Evolutionary conservation across 306 rosid genomes (phyloP).

Genomic region (Acacia crassicarpa): DNA sequence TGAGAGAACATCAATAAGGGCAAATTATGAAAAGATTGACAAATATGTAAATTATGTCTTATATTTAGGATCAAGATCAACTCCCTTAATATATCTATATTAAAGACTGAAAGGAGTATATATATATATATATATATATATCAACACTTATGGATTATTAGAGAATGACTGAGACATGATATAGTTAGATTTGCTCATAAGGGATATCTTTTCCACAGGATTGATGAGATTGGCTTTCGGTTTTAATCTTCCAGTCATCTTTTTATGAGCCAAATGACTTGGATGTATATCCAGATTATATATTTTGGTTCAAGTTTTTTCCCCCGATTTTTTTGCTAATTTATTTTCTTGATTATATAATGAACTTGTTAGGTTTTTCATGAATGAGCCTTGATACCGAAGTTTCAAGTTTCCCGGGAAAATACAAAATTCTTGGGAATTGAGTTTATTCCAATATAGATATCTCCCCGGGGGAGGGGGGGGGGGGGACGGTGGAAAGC

Average conservation of each 20-base stretch:
- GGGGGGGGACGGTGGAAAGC: neutral
- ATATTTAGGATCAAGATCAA: too few species aligned
- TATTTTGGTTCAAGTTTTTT: neutral
- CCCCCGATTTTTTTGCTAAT: neutral
- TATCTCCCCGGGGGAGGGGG: neutral
- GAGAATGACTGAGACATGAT: neutral
- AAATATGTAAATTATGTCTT: too few species aligned
- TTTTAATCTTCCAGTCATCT: neutral
- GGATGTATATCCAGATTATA: neutral
- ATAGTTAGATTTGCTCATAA: neutral
- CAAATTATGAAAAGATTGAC: too few species aligned
- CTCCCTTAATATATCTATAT: too few species aligned
- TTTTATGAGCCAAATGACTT: neutral
- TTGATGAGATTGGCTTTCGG: neutral
- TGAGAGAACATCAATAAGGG: too few species aligned
- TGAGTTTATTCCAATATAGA: neutral
- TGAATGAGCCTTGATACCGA: neutral
- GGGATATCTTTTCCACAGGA: neutral
- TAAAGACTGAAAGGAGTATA: rapidly evolving
- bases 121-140: too few species aligned
- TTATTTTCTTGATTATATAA: neutral
- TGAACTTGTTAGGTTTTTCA: neutral
- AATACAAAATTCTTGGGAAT: neutral
- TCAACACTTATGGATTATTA: neutral
- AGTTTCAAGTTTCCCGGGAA: too few species aligned